Base-by-base conservation (phyloP, 2,329 filamentous ascomycete genomes). In the Drechslera avenae region DNA sequence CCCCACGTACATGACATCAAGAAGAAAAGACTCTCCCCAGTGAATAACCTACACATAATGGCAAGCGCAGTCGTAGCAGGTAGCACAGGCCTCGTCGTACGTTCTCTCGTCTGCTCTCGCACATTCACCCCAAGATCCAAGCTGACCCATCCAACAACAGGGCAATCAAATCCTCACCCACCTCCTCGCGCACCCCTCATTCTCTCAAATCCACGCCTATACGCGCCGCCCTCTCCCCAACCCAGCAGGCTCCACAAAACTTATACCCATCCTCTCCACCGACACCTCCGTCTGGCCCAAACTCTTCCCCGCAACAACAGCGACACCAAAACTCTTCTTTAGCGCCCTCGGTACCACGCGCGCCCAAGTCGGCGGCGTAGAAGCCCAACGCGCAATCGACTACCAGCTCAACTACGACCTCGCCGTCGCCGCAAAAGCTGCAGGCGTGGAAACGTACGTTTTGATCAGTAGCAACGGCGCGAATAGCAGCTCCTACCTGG, bases 341-440 rank as follows among this genome's bases (percentile, higher is more conserved):
- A 91, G 89, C 2, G 84, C 84, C 1, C 81, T 97, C 1, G 93
- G 87, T 50, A 96, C 91, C 2, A 97, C 92, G 0, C 84, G 86
- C 40, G 87, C 79, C 0, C 80, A 81, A 10, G 91, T 91, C 0
- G 92, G 92, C 54, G 81, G 88, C 50, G 76, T 96, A 59, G 87
- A 85, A 21, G 85, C 86, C 55, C 93, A 97, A 76, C 88, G 90
- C 77, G 89, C 89, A 68, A 89, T 97, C 58, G 93, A 97, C 76
- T 84, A 91, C 69, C 91, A 94, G 67, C 79, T 96, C 36, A 96
- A 96, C 74, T 73, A 95, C 40, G 86, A 87, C 58, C 80, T 96
- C 18, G 91, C 90, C 3, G 81, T 83, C 54, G 86, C 88, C 0
- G 90, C 92, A 35, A 90, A 87, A 68, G 82, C 81, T 3, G 84